Percentiles rank a stretch among this genome's conserved stretches.
phyloP scores from a whole-genome alignment of 176 grass and related monocot species.

The Paspalum vaginatum region DNA sequence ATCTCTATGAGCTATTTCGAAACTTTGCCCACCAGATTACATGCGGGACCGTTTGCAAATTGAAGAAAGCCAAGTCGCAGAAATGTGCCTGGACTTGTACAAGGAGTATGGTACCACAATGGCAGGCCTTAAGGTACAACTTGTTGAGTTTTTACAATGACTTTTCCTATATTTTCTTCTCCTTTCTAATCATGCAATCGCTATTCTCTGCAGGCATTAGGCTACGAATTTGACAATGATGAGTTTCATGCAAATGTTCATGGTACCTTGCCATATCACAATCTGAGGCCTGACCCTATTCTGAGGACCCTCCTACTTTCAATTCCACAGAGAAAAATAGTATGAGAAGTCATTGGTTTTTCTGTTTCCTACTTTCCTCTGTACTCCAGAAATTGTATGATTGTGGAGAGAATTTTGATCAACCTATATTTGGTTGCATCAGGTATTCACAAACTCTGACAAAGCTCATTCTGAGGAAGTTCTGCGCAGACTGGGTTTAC shows the following conservation, averaged over 20 bases:
- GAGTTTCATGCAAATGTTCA: conserved; percentile 78
- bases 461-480: conserved; percentile 55
- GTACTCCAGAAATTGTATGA: no score
- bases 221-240: conserved; percentile 60
- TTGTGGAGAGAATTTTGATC: neutral
- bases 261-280: conserved; percentile 73
- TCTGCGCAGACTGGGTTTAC: conserved; percentile 52
- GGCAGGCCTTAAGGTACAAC: conserved; percentile 70
- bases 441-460: conserved; percentile 80
- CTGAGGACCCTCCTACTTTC: conserved; percentile 69
- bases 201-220: conserved; percentile 51
- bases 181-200: neutral
- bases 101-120: conserved; percentile 84
- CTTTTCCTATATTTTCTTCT: neutral
- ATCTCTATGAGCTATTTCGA: neutral
- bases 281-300: conserved; percentile 59
- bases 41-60: conserved; percentile 70
- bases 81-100: conserved; percentile 72
- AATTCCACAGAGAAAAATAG: conserved; percentile 74
- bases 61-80: conserved; percentile 61
- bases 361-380: neutral
- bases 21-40: conserved; percentile 56
- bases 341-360: conserved; percentile 25
- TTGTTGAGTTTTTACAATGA: conserved; percentile 1
- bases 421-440: conserved; percentile 15